Conservation (phyloP, 306 rosid species). For the Mimosa pudica region DNA sequence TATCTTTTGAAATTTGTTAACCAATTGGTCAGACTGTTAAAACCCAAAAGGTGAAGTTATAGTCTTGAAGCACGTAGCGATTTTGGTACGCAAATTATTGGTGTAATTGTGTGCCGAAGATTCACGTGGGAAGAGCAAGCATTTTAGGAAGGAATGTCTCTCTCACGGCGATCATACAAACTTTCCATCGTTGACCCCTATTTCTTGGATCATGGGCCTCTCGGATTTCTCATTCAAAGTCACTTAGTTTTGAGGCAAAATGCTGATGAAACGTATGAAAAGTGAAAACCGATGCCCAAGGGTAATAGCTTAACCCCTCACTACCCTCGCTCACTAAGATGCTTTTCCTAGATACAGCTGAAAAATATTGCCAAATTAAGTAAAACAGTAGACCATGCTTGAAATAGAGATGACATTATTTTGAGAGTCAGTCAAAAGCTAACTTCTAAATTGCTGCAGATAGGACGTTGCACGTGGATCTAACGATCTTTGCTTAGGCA, state of each 20-base stretch:
- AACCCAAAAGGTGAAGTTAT: not conserved
- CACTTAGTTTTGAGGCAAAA: not conserved
- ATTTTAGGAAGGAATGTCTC: constrained; percentile 61
- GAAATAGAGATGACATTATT: not conserved
- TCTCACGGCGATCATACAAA: constrained; percentile 23
- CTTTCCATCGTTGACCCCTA: constrained; percentile 44
- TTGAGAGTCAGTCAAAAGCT: not conserved
- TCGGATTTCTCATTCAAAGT: constrained; percentile 47
- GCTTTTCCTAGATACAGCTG: not conserved
- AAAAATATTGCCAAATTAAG: not conserved
- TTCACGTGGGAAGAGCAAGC: constrained; percentile 40
- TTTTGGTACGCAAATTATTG: not conserved
- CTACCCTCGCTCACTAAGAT: not conserved
- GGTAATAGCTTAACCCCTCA: not conserved
- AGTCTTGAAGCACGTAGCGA: not conserved
- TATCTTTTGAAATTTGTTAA: not conserved
- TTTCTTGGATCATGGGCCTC: constrained; percentile 89
- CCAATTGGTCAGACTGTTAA: not conserved
- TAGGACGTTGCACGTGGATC: not conserved
- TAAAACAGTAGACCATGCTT: not conserved
- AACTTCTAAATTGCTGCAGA: not conserved
- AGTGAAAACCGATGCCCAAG: not conserved
- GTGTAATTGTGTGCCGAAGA: constrained; percentile 8
- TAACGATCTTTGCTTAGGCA: not conserved
- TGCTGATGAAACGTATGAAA: not conserved